Base-by-base conservation (phyloP, 2,329 filamentous ascomycete genomes). In the Fusarium caatingaense region DNA sequence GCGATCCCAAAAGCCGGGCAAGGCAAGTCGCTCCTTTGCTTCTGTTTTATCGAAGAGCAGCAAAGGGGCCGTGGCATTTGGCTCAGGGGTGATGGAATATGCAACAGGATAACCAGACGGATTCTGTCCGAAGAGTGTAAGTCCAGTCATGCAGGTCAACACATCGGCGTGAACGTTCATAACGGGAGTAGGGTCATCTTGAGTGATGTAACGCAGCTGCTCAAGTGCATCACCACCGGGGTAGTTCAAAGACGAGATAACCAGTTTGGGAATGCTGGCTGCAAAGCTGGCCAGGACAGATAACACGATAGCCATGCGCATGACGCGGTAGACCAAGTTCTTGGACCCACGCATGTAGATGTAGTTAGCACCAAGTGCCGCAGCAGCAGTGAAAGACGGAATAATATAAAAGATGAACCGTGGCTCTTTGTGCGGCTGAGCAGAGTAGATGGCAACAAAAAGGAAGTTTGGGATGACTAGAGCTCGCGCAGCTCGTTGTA, bases 341-440 rank as follows among this genome's bases (percentile, higher is more conserved):
- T 93, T 94, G 8, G 82, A 76, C 23, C 87, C 83, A 42, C 91
- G 89, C 1, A 83, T 85, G 81, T 88, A 92, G 69, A 97, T 82
- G 79, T 89, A 91, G 59, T 89, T 87, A 16, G 93, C 93, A 21
- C 90, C 91, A 7, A 93, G 85, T 5, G 93, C 90, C 1, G 93
- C 91, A 5, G 91, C 87, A 13, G 91, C 91, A 0, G 94, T 97
- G 30, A 98, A 83, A 1, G 91, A 86, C 0, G 96, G 96, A 25
- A 97, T 85, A 55, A 89, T 86, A 81, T 98, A 98, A 74, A 98
- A 89, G 72, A 99, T 91, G 83, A 99, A 99, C 20, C 96, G 92
- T 78, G 94, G 92, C 82, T 99, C 96, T 78, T 99, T 99, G 83
- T 99, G 96, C 1, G 95, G 94, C 66, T 97, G 92, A 53, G 93